These are phyloP conservation scores for Pleurotus eryngii DNA, from an alignment of 768 basidiomycete genomes.

Conservation along the genomic window DNA sequence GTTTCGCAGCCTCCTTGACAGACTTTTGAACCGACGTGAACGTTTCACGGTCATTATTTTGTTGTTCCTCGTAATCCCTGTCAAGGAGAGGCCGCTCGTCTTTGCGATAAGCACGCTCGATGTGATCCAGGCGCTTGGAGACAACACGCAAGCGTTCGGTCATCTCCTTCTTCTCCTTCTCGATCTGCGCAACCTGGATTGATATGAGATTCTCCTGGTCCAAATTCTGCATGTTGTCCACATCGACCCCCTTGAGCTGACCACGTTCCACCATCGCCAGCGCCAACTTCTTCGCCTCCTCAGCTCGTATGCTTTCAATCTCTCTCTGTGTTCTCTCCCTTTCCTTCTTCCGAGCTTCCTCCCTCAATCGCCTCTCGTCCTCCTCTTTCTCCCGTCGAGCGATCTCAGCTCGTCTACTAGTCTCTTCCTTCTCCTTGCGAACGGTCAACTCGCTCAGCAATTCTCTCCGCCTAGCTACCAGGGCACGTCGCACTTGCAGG, in stretches of 20 bases:
- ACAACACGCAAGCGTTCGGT: constrained; percentile 78
- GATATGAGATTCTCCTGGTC: constrained; percentile 85
- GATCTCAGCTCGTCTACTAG: constrained; percentile 70
- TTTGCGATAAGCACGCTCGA: constrained; percentile 92
- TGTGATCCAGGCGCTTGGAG: constrained; percentile 88
- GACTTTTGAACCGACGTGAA: constrained; percentile 61
- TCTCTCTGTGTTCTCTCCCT: constrained; percentile 65
- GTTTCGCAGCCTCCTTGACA: constrained; percentile 51
- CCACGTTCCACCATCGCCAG: constrained; percentile 80
- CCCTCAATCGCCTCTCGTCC: constrained; percentile 55
- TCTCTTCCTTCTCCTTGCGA: constrained; percentile 87
- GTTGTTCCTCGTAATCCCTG: constrained; percentile 85
- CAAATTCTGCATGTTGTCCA: constrained; percentile 66
- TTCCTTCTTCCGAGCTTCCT: constrained; percentile 63
- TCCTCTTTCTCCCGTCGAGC: constrained; percentile 66
- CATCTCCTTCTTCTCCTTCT: constrained; percentile 93
- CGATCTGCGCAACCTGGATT: constrained; percentile 91
- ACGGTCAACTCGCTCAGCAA: constrained; percentile 79
- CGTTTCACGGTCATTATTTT: constrained; percentile 67
- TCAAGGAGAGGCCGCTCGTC: constrained; percentile 85
- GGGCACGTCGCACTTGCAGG: constrained; percentile 70
- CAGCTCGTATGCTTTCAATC: constrained; percentile 72
- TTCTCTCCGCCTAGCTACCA: constrained; percentile 84
- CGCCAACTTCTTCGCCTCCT: constrained; percentile 88
- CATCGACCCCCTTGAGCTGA: constrained; percentile 62